Base-by-base conservation (phyloP, 805 yeast genomes). In the Zygotorulaspora sp. region DNA sequence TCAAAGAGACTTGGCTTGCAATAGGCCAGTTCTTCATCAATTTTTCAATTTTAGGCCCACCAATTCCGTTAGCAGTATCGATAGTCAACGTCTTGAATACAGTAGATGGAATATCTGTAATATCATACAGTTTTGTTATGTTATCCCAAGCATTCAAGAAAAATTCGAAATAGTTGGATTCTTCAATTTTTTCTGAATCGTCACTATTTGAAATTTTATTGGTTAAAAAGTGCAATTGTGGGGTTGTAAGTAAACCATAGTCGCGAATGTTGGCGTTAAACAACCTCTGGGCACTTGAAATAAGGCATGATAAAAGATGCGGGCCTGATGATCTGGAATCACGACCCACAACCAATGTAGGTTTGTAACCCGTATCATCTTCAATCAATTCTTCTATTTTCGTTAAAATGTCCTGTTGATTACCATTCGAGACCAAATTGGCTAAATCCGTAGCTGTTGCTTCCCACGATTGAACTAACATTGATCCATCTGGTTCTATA, bases 1-100 rank as follows among this genome's bases (percentile, higher is more conserved):
- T 72, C 36, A 75, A 61, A 11, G 66, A 52, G 30, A 71, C 61
- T 0, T 68, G 59, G 12, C 68, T 60, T 2, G 55, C 36, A 31
- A 68, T 61, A 3, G 61, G 45, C 22, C 63, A 59, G 12, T 33
- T 20, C 13, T 41, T 33, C 16, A 75, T 63, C 40, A 89, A 63
- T 16, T 69, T 66, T 16, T 60, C 53, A 18, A 80, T 67, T 56
- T 83, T 83, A 14, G 85, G 83, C 1, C 88, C 95, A 12, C 98
- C 98, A 26, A 92, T 85, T n/a, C 98, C 98, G 58, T 92, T 92
- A 6, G 98, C 98, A 26, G 88, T 80, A 64, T 92, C 98, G 13
- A 92, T 77, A 2, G 79, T 74, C 48, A 89, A 69, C 24, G 22
- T 36, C 24, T 19, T 21, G 16, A 30, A 27, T 23, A 29, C 15